phyloP scores from a whole-genome alignment of 208 protist species.

The Leishmania tropica region DNA sequence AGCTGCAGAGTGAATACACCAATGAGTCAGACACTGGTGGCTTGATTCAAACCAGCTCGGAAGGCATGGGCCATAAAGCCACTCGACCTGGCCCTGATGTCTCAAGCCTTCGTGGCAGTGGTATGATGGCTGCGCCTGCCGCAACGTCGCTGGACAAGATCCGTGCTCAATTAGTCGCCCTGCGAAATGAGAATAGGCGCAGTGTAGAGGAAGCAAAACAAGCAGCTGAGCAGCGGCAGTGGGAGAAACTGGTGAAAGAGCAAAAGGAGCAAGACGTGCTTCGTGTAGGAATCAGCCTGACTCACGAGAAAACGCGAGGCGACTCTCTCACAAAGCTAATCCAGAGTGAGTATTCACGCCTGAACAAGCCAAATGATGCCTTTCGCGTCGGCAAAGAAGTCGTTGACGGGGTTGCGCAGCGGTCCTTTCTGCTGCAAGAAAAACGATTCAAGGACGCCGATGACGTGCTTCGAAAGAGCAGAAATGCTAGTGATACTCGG shows the following conservation, averaged over 20 bases:
- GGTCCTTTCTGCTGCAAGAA: slow-evolving; percentile 29
- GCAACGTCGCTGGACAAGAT: slow-evolving; percentile 69
- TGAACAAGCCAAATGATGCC: slow-evolving; percentile 49
- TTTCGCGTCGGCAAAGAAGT: slow-evolving; percentile 70
- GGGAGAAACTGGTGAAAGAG: slow-evolving; percentile 12
- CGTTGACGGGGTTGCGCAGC: slow-evolving; percentile 40
- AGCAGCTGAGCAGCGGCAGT: slow-evolving; percentile 17
- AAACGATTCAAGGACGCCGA: slow-evolving; percentile 59
- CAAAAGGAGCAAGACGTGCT: slow-evolving; percentile 6
- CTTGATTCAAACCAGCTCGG: not conserved
- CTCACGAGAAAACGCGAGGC: not conserved
- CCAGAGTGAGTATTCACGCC: slow-evolving; percentile 16
- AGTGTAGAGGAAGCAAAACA: slow-evolving; percentile 10
- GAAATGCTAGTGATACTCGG: slow-evolving; percentile 39
- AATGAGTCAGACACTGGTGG: not conserved
- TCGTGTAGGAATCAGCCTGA: not conserved
- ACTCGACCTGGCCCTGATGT: slow-evolving; percentile 9
- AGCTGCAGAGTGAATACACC: not conserved
- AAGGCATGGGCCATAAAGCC: not conserved
- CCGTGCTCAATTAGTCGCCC: slow-evolving; percentile 41
- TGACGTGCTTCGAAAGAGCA: slow-evolving; percentile 62
- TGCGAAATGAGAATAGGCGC: slow-evolving; percentile 27
- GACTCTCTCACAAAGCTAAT: slow-evolving; percentile 20
- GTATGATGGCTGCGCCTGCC: slow-evolving; percentile 51
- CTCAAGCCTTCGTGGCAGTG: slow-evolving; percentile 22